A percentile compares a stretch with the other conserved stretches of the same genome.
Evolutionary conservation across 2,329 filamentous ascomycete species (phyloP).

Genomic region (Metarhizium guizhouense): DNA sequence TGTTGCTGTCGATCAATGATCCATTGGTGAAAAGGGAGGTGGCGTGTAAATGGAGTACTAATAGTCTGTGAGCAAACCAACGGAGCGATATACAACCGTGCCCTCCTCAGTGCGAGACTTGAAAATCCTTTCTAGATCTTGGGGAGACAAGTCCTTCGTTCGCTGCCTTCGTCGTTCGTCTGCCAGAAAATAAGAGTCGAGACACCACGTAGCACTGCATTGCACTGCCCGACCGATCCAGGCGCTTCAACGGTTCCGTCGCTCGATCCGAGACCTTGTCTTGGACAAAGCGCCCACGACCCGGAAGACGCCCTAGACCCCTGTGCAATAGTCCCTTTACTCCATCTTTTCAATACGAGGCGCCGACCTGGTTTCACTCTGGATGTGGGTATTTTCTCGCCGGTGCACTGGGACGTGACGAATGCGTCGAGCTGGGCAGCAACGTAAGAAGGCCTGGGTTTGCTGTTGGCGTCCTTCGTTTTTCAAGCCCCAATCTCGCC

Average conservation of each 20-base stretch:
- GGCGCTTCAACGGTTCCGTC: constrained; percentile 1
- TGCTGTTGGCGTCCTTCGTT: not conserved
- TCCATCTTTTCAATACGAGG: not conserved
- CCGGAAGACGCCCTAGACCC: not conserved
- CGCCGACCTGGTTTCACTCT: not conserved
- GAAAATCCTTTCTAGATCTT: not conserved
- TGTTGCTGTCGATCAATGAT: too few species aligned
- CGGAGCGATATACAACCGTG: too few species aligned
- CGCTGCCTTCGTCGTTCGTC: not conserved
- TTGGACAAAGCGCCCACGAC: not conserved
- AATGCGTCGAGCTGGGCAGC: not conserved
- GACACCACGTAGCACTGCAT: not conserved
- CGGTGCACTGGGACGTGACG: not conserved
- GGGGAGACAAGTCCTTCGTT: not conserved
- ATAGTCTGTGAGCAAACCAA: too few species aligned
- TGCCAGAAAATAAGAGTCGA: not conserved
- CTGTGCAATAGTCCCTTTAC: not conserved
- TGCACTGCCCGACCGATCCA: not conserved
- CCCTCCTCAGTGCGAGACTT: too few species aligned
- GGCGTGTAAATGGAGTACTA: too few species aligned
- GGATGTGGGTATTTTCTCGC: not conserved
- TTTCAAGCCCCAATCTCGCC: not conserved
- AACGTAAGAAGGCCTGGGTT: not conserved
- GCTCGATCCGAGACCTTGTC: not conserved
- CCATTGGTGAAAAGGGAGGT: too few species aligned